Evolutionary conservation across 2,329 filamentous ascomycete genomes (phyloP), one percentile per base, ranked within the genome.

Genomic region (Neofusicoccum ribis): DNA sequence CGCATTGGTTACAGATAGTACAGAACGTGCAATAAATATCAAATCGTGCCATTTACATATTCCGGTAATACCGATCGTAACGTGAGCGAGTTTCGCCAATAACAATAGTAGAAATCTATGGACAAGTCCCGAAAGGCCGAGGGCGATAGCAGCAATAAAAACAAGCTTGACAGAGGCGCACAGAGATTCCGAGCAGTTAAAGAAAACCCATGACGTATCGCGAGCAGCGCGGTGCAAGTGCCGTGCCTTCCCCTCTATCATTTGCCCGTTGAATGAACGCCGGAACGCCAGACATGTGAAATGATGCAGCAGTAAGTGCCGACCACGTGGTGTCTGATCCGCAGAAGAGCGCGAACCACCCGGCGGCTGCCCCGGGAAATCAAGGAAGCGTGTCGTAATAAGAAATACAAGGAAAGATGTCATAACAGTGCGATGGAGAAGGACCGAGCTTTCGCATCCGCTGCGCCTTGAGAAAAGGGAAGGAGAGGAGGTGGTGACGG

Each of bases 11-110:
- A 47, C 23, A 5, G 11, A 36, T 37, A 47, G 44, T 23, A 60
- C 43, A 60, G 12, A 3, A 60, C 12, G 37, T 41, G 17, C 52
- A 23, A 46, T 20, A 47, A n/a, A 23, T 43, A 15, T 20, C 15
- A 14, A 60, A 37, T 60, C 56, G 31, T 60, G n/a, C 43, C 41
- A 60, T 60, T 47, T 47, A 60, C 56, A 47, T 60, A 60, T 23
- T 39, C 43, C 43, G 31, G 17, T 8, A 47, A 23, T 36, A 17
- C 20, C 41, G 27, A 60, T 60, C 56, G 27, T 31, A 31, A 31
- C 27, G 27, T 31, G 27, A 31, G 27, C 27, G 27, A 31, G 27
- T 31, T 7, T 1, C 27, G 27, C 27, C 27, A 31, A 31, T 31
- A 31, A 31, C 27, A 31, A 31, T 31, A 31, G 7, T 31, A 31